Conservation (phyloP, 1,284 basidiomycete species). For the Clitocybe nebularis region DNA sequence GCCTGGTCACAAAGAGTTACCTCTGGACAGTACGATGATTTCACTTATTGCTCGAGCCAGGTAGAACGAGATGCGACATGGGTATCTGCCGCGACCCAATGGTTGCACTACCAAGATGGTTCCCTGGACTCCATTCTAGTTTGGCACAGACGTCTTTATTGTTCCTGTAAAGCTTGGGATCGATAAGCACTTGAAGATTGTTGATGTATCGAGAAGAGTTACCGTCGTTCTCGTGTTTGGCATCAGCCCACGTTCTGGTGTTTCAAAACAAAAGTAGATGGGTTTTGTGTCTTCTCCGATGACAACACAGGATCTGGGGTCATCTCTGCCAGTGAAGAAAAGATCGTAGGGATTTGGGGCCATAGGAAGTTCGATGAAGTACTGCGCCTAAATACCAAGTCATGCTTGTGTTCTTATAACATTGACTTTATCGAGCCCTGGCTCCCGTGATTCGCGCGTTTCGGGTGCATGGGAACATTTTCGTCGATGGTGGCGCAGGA, state of each 20-base stretch:
- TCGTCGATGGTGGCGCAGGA: conserved; percentile 43
- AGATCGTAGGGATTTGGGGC: conserved; percentile 45
- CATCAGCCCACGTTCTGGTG: conserved; percentile 38
- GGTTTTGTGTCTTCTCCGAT: conserved; percentile 60
- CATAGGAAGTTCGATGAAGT: conserved; percentile 28
- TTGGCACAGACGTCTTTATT: conserved; percentile 50
- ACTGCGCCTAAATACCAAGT: conserved; percentile 24
- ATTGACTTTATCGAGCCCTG: conserved; percentile 32
- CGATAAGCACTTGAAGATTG: conserved; percentile 6
- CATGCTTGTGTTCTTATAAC: conserved; percentile 36
- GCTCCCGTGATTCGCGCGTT: conserved; percentile 48
- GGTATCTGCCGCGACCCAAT: conserved; percentile 51
- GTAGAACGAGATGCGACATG: conserved; percentile 59
- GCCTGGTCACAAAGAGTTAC: conserved; percentile 15
- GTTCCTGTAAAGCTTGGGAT: conserved; percentile 43
- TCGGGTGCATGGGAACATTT: conserved; percentile 45
- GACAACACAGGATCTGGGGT: conserved; percentile 63
- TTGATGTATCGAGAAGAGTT: conserved; percentile 5
- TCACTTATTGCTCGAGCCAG: conserved; percentile 49
- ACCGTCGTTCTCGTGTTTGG: conserved; percentile 50
- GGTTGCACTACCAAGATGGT: conserved; percentile 53
- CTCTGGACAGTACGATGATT: conserved; percentile 17
- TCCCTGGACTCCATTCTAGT: conserved; percentile 58
- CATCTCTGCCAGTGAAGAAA: conserved; percentile 65
- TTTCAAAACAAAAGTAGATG: conserved; percentile 65